Evolutionary conservation across 2,329 filamentous ascomycete species (phyloP).

Genomic region (Aspergillus japonicus): DNA sequence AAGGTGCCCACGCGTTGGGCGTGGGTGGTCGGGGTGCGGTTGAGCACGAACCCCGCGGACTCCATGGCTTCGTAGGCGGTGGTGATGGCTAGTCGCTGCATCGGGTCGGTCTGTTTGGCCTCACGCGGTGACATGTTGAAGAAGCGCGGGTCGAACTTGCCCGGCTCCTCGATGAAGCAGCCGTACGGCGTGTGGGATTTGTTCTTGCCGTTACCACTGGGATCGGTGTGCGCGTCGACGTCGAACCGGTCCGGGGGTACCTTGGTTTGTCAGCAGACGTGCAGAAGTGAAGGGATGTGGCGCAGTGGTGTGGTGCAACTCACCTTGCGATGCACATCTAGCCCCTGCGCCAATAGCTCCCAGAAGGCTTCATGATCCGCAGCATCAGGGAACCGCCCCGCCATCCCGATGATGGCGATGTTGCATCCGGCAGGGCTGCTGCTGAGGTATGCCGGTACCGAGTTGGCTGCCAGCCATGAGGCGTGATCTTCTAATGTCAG

Average conservation of each 20-base stretch:
- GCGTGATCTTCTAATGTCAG: no score
- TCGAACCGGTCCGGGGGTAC: constrained; percentile 32
- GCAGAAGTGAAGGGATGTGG: no score
- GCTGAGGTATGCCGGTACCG: no score
- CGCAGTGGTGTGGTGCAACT: no score
- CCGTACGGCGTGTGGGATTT: constrained; percentile 70
- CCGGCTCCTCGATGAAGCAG: constrained; percentile 69
- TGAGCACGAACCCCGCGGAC: constrained; percentile 32
- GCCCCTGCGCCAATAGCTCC: background rate
- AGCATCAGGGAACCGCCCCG: background rate
- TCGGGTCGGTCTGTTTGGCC: constrained; percentile 66
- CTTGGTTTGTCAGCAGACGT: no score
- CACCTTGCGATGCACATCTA: background rate
- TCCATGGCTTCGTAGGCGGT: constrained; percentile 68
- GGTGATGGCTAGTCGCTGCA: constrained; percentile 53
- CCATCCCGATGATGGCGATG: background rate
- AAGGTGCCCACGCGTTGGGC: constrained; percentile 66
- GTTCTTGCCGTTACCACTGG: constrained; percentile 67
- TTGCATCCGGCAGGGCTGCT: no score
- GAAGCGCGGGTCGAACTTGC: constrained; percentile 69
- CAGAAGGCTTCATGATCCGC: background rate
- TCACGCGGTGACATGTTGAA: constrained; percentile 78
- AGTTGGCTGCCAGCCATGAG: no score
- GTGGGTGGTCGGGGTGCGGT: constrained; percentile 65
- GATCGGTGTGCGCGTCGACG: constrained; percentile 37